Base-by-base conservation (phyloP, 1,284 basidiomycete species). In the Veloboletus limbatus region DNA sequence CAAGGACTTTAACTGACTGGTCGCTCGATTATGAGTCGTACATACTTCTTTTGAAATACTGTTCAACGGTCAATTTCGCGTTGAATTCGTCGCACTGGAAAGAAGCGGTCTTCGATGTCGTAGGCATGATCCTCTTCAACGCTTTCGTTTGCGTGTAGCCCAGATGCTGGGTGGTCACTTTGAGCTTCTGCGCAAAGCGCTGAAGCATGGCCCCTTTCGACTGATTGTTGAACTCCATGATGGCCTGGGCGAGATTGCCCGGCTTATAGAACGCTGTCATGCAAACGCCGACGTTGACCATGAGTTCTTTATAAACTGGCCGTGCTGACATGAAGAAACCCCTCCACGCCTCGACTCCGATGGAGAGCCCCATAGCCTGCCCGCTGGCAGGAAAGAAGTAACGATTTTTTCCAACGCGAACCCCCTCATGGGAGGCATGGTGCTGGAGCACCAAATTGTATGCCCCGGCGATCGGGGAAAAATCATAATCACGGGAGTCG, bases 241-340 rank as follows among this genome's bases (percentile, higher is more conserved):
- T 70, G 0, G 78, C 75, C 0, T 81, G 66, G 1, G 75, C 79
- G 4, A 88, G 69, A 45, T 80, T 83, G 0, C 81, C 81, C 0
- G 81, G 76, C 6, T 69, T 64, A 49, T 87, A 76, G 59, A 89
- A 89, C 0, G 84, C 84, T 0, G 82, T 78, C 77, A 83, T 84
- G 59, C 82, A 85, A 13, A 80, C 76, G 50, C 85, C 87, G 20
- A 88, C 75, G 56, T 88, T 88, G 42, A 89, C 79, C 75, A 84
- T 78, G 3, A 88, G 67, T 45, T 82, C 73, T 45, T 82, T 82
- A 65, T 74, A 79, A 9, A 76, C 72, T 0, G 82, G 81, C 0
- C 85, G 74, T 4, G 82, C 74, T 1, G 85, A 87, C 42, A 79
- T 71, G 61, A 77, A 88, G 58, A 82, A 88, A 0, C 85, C 86